These are phyloP conservation scores for Discostella stelligeroides DNA, from an alignment of 108 stramenopile genomes.

Conservation along the genomic window DNA sequence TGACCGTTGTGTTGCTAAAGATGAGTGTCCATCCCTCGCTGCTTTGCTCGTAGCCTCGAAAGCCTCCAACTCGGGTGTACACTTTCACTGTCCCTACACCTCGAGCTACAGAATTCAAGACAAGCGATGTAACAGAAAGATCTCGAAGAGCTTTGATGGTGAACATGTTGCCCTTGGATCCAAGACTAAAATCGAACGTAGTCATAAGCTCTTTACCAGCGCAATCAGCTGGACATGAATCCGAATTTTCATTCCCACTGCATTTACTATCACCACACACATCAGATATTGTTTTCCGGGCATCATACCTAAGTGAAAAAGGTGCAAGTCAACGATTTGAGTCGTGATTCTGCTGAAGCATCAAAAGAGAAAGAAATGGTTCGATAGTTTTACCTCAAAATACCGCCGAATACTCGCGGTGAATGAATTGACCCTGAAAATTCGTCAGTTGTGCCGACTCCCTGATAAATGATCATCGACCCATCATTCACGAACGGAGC, in stretches of 20 bases:
- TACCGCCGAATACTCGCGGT: slow-evolving; percentile 2
- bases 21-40: slow-evolving; percentile 20
- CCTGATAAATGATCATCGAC: slow-evolving; percentile 16
- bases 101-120: slow-evolving; percentile 15
- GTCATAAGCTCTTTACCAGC: slow-evolving; percentile 7
- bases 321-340: not conserved
- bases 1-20: slow-evolving; percentile 7
- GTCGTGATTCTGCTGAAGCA: not conserved
- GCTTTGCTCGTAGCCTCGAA: slow-evolving; percentile 17
- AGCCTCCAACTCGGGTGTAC: slow-evolving; percentile 24
- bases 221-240: slow-evolving; percentile 22
- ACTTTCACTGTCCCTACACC: slow-evolving; percentile 27
- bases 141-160: slow-evolving; percentile 10
- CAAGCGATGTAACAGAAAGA: slow-evolving; percentile 17
- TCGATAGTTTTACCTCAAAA: not conserved
- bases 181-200: slow-evolving; percentile 24
- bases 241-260: not conserved
- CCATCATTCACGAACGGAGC: not conserved
- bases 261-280: slow-evolving; percentile 14
- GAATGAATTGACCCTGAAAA: not conserved
- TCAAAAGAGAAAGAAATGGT: not conserved
- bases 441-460: slow-evolving; percentile 10
- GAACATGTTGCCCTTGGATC: slow-evolving; percentile 33
- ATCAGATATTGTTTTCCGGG: slow-evolving; percentile 1
- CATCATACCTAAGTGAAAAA: no score